These are phyloP conservation scores for Calonectria hongkongensis DNA, from an alignment of 2,329 filamentous ascomycete species.

Conservation along the genomic window DNA sequence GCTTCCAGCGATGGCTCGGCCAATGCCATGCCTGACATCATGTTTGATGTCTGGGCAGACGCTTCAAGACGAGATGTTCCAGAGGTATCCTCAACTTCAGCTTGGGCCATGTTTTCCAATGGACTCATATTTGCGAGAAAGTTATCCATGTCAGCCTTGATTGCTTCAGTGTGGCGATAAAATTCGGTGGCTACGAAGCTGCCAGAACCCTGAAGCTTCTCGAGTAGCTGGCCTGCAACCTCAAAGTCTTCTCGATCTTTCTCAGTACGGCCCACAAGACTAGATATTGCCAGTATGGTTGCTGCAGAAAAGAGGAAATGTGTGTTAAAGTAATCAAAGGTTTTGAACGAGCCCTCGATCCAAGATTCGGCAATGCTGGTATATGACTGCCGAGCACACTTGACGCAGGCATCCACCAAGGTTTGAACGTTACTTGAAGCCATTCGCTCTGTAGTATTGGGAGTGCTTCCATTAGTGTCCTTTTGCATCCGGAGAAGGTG, in stretches of 20 bases:
- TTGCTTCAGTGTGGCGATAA: not conserved
- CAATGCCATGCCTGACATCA: too few relatives aligned
- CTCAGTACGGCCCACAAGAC: not conserved
- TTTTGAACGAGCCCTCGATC: conserved; percentile 19
- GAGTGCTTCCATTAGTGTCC: too few relatives aligned
- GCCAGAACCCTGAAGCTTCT: conserved; percentile 20
- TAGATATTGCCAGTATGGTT: conserved; percentile 1
- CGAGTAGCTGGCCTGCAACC: conserved; percentile 21
- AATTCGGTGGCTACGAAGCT: conserved; percentile 13
- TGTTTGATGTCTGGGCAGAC: too few relatives aligned
- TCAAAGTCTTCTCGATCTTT: conserved; percentile 27
- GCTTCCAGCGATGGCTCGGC: too few relatives aligned
- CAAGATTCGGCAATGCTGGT: not conserved
- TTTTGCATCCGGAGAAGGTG: conserved; percentile 6
- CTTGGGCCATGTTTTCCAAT: too few relatives aligned
- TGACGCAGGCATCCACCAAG: conserved; percentile 1
- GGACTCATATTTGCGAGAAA: too few relatives aligned
- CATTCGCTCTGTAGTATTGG: not conserved
- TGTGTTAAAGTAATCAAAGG: conserved; percentile 15
- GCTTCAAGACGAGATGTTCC: too few relatives aligned
- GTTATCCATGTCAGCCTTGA: too few relatives aligned
- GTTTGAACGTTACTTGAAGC: not conserved
- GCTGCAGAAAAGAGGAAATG: conserved; percentile 10
- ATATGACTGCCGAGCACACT: not conserved
- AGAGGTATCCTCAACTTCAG: not conserved